Percentiles rank a stretch among this genome's conserved stretches.
These are phyloP conservation scores for Nicotiana tabacum DNA, from an alignment of 257 asterid genomes.

Conservation along the genomic window DNA sequence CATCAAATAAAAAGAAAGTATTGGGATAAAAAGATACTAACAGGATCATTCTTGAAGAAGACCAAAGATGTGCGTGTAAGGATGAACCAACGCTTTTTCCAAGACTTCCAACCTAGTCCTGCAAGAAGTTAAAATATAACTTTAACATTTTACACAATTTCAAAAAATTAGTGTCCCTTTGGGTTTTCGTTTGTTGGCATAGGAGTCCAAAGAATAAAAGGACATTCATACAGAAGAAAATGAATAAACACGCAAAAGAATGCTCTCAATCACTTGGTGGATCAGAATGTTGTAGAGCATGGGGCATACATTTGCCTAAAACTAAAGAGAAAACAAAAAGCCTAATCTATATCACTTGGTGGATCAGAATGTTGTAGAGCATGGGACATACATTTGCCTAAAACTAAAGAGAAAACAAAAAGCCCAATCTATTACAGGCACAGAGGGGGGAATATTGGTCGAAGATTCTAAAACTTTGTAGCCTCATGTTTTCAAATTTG, in stretches of 20 bases:
- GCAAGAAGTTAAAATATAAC: slow-evolving; percentile 15
- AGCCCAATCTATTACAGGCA: background rate
- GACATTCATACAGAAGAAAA: background rate
- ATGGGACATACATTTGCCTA: background rate
- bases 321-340: background rate
- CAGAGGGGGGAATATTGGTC: background rate
- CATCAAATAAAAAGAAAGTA: background rate
- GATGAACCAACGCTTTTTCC: slow-evolving; percentile 97
- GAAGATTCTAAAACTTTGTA: background rate
- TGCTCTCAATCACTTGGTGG: background rate
- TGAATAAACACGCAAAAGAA: background rate
- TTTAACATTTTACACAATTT: background rate
- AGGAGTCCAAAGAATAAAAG: background rate
- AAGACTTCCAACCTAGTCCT: slow-evolving; percentile 96
- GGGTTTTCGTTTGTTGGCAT: background rate
- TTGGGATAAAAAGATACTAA: slow-evolving; percentile 33
- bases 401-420: background rate
- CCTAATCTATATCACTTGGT: background rate
- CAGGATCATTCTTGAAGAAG: slow-evolving; percentile 93
- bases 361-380: background rate
- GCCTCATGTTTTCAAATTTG: too few species aligned
- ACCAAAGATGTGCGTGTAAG: slow-evolving; percentile 96
- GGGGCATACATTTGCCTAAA: background rate
- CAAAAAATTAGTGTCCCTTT: background rate
- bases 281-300: background rate